These are phyloP conservation scores for Polytrichum commune DNA, from an alignment of 225 moss, liverwort and hornwort species.

Conservation along the genomic window DNA sequence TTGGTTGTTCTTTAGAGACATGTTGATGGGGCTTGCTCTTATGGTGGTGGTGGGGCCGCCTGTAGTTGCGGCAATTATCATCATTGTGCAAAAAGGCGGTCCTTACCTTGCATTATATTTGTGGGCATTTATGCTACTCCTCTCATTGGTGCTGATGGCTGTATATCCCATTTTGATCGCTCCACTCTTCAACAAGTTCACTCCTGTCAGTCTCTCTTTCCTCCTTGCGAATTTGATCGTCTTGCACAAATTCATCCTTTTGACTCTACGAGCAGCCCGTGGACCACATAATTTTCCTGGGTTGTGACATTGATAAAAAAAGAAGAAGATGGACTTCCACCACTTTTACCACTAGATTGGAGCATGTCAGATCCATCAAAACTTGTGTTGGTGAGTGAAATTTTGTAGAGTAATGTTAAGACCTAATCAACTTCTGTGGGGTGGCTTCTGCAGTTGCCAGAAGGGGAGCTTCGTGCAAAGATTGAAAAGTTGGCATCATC, in stretches of 20 bases:
- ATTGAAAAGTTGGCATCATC: constrained; percentile 91
- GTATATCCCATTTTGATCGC: constrained; percentile 90
- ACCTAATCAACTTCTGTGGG: neutral
- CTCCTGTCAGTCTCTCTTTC: constrained; percentile 48
- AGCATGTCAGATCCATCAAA: too few relatives aligned
- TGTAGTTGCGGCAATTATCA: constrained; percentile 77
- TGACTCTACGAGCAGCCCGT: too few relatives aligned
- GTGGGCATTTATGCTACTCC: constrained; percentile 92
- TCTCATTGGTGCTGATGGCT: constrained; percentile 90
- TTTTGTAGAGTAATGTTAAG: neutral
- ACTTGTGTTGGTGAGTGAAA: neutral
- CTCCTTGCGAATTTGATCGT: neutral
- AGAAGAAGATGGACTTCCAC: too few relatives aligned
- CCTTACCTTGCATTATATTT: constrained; percentile 95
- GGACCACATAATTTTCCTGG: too few relatives aligned
- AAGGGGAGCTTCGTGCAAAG: constrained; percentile 70
- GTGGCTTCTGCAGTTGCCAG: constrained; percentile 42
- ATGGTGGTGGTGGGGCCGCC: constrained; percentile 92
- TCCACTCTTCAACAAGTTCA: constrained; percentile 95
- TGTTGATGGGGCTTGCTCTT: constrained; percentile 69
- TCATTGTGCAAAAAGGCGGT: constrained; percentile 89
- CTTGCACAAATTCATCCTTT: too few relatives aligned
- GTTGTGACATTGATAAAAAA: too few relatives aligned
- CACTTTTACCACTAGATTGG: too few relatives aligned
- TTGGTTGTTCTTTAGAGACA: constrained; percentile 84